Evolutionary conservation across 805 yeast genomes (phyloP), one percentile per base, ranked within the genome.

Genomic region (Blastobotrys parvus): DNA sequence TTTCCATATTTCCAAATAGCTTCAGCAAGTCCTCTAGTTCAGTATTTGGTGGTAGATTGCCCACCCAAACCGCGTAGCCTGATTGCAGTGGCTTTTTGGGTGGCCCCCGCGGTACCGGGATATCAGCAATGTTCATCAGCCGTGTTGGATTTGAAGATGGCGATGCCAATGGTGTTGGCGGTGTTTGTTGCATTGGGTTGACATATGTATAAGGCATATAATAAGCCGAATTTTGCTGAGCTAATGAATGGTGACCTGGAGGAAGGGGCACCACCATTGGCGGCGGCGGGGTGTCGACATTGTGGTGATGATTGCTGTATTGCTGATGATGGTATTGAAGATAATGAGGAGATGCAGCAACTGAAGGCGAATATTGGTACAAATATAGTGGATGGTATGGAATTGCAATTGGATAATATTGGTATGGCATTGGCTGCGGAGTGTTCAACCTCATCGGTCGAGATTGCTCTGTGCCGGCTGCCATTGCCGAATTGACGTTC

Each of bases 51-150:
- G 71, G 67, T 10, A 67, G 48, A 43, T 67, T 67, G 4, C 71
- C 71, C 7, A 64, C 81, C 61, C 78, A 76, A 42, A 68, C 71
- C 1, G 72, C 68, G 41, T 53, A 61, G 10, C 61, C 64, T n/a
- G 61, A 48, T 30, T 54, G 62, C 19, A 51, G 53, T 10, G 65
- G 64, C 38, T 36, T 75, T 63, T 53, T 66, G 62, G 52, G 72
- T 57, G 58, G 76, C 53, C 45, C 67, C 68, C 63, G 49, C 2
- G 59, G 58, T n/a, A n/a, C n/a, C n/a, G n/a, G n/a, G n/a, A n/a
- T n/a, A n/a, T n/a, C n/a, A n/a, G n/a, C n/a, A n/a, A n/a, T n/a
- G n/a, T n/a, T n/a, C n/a, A n/a, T n/a, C n/a, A n/a, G n/a, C n/a
- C n/a, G n/a, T n/a, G n/a, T n/a, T n/a, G n/a, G n/a, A n/a, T n/a